Evolutionary conservation across 78 protist genomes (phyloP).

Genomic region (Salpingoeca rosetta): DNA sequence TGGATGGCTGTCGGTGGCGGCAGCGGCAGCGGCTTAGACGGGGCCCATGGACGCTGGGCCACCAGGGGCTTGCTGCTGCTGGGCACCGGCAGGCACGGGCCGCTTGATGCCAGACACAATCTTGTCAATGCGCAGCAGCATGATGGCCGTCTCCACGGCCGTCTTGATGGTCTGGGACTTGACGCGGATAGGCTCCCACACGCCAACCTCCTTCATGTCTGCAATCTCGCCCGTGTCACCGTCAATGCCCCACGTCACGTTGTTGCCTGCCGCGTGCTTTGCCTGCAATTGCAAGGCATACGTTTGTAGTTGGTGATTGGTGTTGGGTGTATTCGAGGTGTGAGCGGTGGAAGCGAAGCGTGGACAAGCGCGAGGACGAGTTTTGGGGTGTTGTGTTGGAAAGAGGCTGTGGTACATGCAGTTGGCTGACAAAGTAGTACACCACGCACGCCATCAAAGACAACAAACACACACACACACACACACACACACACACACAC

Average conservation of each 20-base stretch:
- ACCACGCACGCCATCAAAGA: background rate
- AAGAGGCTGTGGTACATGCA: background rate
- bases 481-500: background rate
- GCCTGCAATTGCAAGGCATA: slow-evolving; percentile 43
- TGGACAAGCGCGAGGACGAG: background rate
- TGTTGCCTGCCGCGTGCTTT: slow-evolving; percentile 70
- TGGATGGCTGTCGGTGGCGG: background rate
- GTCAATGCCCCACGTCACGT: slow-evolving; percentile 85
- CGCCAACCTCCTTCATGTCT: slow-evolving; percentile 45
- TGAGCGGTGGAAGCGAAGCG: too few relatives aligned
- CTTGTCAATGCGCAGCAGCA: slow-evolving; percentile 93
- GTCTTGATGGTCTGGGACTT: slow-evolving; percentile 94
- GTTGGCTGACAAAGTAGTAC: background rate
- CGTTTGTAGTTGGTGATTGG: too few relatives aligned
- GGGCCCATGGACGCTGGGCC: background rate
- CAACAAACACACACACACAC: background rate
- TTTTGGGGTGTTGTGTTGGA: background rate
- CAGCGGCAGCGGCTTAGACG: background rate
- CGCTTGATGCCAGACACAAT: slow-evolving; percentile 79
- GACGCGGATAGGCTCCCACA: slow-evolving; percentile 93
- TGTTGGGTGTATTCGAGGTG: too few relatives aligned
- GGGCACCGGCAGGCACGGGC: background rate
- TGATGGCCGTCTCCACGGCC: slow-evolving; percentile 89
- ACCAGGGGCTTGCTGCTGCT: background rate
- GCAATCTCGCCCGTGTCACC: slow-evolving; percentile 71